Percentiles rank a stretch among this genome's conserved stretches.
phyloP scores from a whole-genome alignment of 257 asterid genomes.

The Nemophila menziesii region DNA sequence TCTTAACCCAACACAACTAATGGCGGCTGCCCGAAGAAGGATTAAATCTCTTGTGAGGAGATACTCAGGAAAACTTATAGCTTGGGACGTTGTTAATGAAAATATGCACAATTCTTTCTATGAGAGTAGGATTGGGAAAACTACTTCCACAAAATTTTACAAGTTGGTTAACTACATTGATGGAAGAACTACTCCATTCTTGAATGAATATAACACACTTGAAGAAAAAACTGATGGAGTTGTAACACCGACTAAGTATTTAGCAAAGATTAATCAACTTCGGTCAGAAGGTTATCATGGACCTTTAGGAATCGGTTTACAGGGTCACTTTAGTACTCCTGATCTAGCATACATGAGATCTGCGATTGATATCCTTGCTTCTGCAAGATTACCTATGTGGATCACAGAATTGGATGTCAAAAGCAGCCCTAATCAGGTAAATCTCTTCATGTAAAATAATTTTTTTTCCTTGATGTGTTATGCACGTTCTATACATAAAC shows the following conservation, averaged over 20 bases:
- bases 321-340: constrained; percentile 17
- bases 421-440: constrained; percentile 14
- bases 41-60: constrained; percentile 22
- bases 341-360: constrained; percentile 14
- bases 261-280: constrained; percentile 30
- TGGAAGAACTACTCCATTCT: constrained; percentile 24
- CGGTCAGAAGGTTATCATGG: constrained; percentile 23
- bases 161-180: constrained; percentile 25
- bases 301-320: constrained; percentile 27
- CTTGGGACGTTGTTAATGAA: constrained; percentile 26
- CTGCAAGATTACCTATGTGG: constrained; percentile 29
- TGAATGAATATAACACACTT: constrained; percentile 56
- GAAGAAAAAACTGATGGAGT: constrained; percentile 29
- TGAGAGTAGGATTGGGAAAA: constrained; percentile 28
- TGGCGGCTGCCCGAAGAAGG: constrained; percentile 16
- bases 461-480: no score
- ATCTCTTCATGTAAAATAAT: background rate
- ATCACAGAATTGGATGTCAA: constrained; percentile 25
- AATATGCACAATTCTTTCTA: constrained; percentile 23
- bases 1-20: constrained; percentile 22
- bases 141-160: constrained; percentile 20
- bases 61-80: constrained; percentile 19
- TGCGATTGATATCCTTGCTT: constrained; percentile 22
- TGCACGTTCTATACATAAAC: no score
- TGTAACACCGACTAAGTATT: constrained; percentile 32